Percentiles rank a stretch among this genome's conserved stretches.
These are phyloP conservation scores for Pseudophaeomoniella oleicola DNA, from an alignment of 2,329 filamentous ascomycete species.

Conservation along the genomic window DNA sequence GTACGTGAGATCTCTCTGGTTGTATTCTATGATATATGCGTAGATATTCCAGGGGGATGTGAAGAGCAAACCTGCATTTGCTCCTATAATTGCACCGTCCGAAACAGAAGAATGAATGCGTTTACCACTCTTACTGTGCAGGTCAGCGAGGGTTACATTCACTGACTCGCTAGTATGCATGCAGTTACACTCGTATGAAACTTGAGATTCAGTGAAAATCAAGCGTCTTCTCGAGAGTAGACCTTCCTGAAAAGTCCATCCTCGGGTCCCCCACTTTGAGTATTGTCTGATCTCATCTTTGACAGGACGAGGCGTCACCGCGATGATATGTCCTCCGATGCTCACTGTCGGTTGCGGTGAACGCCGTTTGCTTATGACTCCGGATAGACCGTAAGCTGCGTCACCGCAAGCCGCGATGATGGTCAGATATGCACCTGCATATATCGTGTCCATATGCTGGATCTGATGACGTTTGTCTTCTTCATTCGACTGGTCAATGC, in stretches of 20 bases:
- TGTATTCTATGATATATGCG: background rate
- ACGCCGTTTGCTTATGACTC: slow-evolving; percentile 6
- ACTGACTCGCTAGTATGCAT: background rate
- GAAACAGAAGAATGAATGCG: no score
- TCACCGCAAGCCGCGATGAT: slow-evolving; percentile 11
- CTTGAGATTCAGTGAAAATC: background rate
- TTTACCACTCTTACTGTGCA: no score
- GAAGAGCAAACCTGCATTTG: no score
- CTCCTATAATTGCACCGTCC: no score
- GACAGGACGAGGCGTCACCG: no score
- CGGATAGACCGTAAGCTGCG: slow-evolving; percentile 10
- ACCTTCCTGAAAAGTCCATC: slow-evolving; percentile 2
- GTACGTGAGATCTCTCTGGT: background rate
- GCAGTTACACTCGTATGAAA: background rate
- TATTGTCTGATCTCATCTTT: no score
- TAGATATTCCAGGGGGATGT: background rate
- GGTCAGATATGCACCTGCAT: slow-evolving; percentile 10
- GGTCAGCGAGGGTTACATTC: background rate
- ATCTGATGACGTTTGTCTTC: slow-evolving; percentile 7
- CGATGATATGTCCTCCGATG: background rate
- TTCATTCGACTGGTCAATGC: slow-evolving; percentile 12
- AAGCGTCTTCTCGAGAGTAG: background rate
- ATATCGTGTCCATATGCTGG: slow-evolving; percentile 13
- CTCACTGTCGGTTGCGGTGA: background rate
- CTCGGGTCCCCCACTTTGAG: slow-evolving; percentile 2